phyloP scores from a whole-genome alignment of 208 protist species.

The Trypanosoma caninum region DNA sequence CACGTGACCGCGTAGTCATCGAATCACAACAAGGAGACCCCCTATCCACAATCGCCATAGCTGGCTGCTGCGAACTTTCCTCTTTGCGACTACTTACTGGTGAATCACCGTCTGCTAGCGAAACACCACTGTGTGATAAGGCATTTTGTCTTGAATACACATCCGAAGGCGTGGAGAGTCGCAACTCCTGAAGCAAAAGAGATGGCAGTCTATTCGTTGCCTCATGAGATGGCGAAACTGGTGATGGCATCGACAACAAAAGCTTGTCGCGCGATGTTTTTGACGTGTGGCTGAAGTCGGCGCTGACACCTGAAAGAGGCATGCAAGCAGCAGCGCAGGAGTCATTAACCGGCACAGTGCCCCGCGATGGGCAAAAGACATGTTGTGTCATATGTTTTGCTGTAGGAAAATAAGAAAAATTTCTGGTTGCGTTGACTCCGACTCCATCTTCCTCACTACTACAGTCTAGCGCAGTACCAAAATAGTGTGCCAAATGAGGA shows the following conservation, averaged over 20 bases:
- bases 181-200: neutral
- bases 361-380: constrained; percentile 45
- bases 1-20: constrained; percentile 30
- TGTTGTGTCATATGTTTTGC: constrained; percentile 59
- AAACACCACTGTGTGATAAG: neutral
- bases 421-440: constrained; percentile 33
- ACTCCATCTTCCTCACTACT: constrained; percentile 24
- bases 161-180: constrained; percentile 3
- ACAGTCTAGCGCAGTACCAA: constrained; percentile 38
- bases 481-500: constrained; percentile 70
- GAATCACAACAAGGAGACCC: constrained; percentile 1
- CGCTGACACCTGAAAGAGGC: neutral
- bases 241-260: neutral
- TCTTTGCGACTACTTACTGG: neutral
- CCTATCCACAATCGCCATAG: neutral
- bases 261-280: neutral
- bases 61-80: neutral
- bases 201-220: neutral
- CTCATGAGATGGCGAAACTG: neutral
- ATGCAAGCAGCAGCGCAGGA: neutral
- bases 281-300: neutral
- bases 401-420: constrained; percentile 50
- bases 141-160: neutral
- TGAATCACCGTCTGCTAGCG: neutral
- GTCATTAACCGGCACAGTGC: neutral